Evolutionary conservation across 2,329 filamentous ascomycete genomes (phyloP).

Genomic region (Myriosclerotinia scirpicola): DNA sequence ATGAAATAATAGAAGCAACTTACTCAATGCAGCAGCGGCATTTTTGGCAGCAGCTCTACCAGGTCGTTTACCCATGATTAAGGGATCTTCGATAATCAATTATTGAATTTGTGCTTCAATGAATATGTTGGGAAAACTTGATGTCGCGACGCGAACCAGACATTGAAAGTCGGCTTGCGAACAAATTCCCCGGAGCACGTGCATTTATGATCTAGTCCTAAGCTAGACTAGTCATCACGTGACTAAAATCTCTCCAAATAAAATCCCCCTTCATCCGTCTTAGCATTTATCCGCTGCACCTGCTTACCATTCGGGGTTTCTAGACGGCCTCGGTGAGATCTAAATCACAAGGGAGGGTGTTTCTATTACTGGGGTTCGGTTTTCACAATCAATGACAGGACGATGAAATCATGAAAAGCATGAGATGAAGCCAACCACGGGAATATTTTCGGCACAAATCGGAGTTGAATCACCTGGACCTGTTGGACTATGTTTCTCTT

Average conservation of each 20-base stretch:
- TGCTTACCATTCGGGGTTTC: constrained; percentile 2
- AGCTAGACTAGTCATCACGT: not conserved
- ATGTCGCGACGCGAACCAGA: constrained; percentile 6
- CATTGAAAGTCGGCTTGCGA: constrained; percentile 16
- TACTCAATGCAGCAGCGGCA: constrained; percentile 54
- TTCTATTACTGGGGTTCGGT: not conserved
- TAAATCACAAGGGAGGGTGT: not conserved
- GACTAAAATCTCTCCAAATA: not conserved
- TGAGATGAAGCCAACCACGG: not conserved
- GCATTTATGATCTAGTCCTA: not conserved
- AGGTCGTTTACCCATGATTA: constrained; percentile 48
- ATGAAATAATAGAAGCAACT: constrained; percentile 35
- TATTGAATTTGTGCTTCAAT: constrained; percentile 9
- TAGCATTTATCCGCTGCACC: constrained; percentile 1
- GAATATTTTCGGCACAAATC: not conserved
- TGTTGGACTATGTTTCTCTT: not conserved
- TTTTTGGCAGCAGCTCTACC: constrained; percentile 55
- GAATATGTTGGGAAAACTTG: constrained; percentile 3
- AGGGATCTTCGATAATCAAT: constrained; percentile 5
- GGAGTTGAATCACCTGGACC: constrained; percentile 16
- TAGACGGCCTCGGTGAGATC: constrained; percentile 1
- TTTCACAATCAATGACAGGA: constrained; percentile 3
- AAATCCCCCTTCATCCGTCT: not conserved
- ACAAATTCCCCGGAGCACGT: constrained; percentile 10
- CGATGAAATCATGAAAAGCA: not conserved